These are phyloP conservation scores for Dianthus caryophyllus DNA, from an alignment of 148 eudicot species.

Conservation along the genomic window DNA sequence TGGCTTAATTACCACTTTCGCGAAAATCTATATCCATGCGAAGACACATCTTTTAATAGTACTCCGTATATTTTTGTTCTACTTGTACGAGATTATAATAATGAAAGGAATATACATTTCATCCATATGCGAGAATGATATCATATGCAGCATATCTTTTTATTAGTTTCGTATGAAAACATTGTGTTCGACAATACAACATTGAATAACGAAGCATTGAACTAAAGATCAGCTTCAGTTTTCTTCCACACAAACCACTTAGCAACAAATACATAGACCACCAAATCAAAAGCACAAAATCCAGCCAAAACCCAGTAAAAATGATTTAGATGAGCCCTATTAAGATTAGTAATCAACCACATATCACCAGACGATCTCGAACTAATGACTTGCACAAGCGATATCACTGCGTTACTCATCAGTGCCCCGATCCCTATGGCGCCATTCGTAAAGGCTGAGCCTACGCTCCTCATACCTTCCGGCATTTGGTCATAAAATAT, in stretches of 20 bases:
- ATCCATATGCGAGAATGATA: too few relatives aligned
- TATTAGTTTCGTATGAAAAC: too few relatives aligned
- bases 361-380: constrained; percentile 25
- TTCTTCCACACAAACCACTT: constrained; percentile 48
- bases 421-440: constrained; percentile 51
- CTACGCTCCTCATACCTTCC: constrained; percentile 62
- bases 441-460: constrained; percentile 56
- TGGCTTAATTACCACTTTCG: too few relatives aligned
- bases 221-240: constrained; percentile 15
- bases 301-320: constrained; percentile 64
- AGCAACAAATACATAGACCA: constrained; percentile 34
- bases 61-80: too few relatives aligned
- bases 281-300: constrained; percentile 41
- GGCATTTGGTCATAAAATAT: constrained; percentile 79
- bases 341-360: constrained; percentile 50
- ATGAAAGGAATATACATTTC: too few relatives aligned
- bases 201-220: neutral
- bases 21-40: too few relatives aligned
- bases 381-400: constrained; percentile 39
- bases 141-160: too few relatives aligned
- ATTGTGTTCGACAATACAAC: too few relatives aligned
- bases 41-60: too few relatives aligned
- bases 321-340: constrained; percentile 41
- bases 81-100: too few relatives aligned
- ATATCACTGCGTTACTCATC: constrained; percentile 44